phyloP scores from a whole-genome alignment of 2,329 filamentous ascomycete genomes.

The Cladosporium sp. region DNA sequence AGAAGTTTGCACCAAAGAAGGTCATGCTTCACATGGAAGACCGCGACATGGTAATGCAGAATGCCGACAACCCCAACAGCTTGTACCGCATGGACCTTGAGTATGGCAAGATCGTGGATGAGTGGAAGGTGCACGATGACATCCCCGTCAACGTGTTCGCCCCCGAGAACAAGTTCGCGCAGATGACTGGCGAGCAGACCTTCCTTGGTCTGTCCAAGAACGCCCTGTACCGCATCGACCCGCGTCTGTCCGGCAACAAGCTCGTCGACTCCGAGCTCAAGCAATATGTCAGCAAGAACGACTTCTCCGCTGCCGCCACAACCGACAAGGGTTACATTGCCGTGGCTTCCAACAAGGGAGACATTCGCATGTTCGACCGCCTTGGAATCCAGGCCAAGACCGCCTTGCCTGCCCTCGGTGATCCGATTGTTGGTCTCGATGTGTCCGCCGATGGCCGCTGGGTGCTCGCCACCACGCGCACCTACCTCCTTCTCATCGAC shows the following conservation, averaged over 20 bases:
- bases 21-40: slow-evolving; percentile 94
- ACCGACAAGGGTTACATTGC: slow-evolving; percentile 96
- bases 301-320: slow-evolving; percentile 89
- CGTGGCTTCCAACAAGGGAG: slow-evolving; percentile 94
- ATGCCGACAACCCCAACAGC: slow-evolving; percentile 74
- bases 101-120: slow-evolving; percentile 94
- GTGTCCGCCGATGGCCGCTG: slow-evolving; percentile 93
- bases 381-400: slow-evolving; percentile 97
- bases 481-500: slow-evolving; percentile 91
- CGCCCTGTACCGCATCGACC: slow-evolving; percentile 87
- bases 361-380: slow-evolving; percentile 92
- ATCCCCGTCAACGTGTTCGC: slow-evolving; percentile 89
- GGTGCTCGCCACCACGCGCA: slow-evolving; percentile 89
- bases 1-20: slow-evolving; percentile 88
- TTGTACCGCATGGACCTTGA: slow-evolving; percentile 97
- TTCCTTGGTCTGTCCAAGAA: slow-evolving; percentile 92
- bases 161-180: slow-evolving; percentile 93
- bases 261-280: slow-evolving; percentile 89
- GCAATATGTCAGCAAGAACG: slow-evolving; percentile 94
- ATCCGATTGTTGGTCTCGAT: slow-evolving; percentile 90
- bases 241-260: slow-evolving; percentile 82
- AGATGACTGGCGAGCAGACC: slow-evolving; percentile 92
- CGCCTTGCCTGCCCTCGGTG: slow-evolving; percentile 87
- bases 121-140: slow-evolving; percentile 97
- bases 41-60: slow-evolving; percentile 82